Evolutionary conservation across 2,329 filamentous ascomycete genomes (phyloP).

Genomic region (Pyrenophora teres): DNA sequence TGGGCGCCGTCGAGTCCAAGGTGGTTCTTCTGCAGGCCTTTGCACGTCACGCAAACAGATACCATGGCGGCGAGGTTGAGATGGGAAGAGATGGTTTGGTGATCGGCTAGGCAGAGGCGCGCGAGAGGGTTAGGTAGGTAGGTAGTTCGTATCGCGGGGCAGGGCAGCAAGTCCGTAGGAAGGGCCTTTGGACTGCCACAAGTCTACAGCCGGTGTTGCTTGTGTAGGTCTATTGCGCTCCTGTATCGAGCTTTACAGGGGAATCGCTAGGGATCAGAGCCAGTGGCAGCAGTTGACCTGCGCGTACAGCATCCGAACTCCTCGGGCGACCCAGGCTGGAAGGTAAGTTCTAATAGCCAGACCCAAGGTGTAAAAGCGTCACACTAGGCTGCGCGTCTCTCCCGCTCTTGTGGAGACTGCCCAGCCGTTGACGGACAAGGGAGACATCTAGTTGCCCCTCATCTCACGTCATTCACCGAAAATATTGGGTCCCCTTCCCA

Average conservation of each 20-base stretch:
- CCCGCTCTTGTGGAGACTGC: slow-evolving; percentile 5
- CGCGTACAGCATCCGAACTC: slow-evolving; percentile 11
- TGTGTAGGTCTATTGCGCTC: slow-evolving; percentile 6
- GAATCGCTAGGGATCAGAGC: background rate
- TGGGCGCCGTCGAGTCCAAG: slow-evolving; percentile 22
- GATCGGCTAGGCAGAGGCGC: background rate
- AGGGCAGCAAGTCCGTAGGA: slow-evolving; percentile 7
- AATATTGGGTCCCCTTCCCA: no score
- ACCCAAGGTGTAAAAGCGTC: slow-evolving; percentile 4
- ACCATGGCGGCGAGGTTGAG: slow-evolving; percentile 27
- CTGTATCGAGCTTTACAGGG: slow-evolving; percentile 8
- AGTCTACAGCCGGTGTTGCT: slow-evolving; percentile 12
- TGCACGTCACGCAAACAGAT: slow-evolving; percentile 41
- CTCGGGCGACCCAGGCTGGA: background rate
- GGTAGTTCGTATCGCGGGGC: slow-evolving; percentile 21
- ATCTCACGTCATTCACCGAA: no score
- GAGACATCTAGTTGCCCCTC: background rate
- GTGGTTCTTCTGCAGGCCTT: slow-evolving; percentile 41
- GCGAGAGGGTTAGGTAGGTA: slow-evolving; percentile 12
- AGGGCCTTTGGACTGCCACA: slow-evolving; percentile 6
- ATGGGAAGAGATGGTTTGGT: background rate
- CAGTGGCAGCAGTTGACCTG: slow-evolving; percentile 15
- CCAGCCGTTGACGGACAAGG: slow-evolving; percentile 1
- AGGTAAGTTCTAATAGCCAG: slow-evolving; percentile 8
- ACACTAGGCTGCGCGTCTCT: slow-evolving; percentile 3